phyloP scores from a whole-genome alignment of 352 stramenopile genomes.

The Pythium plurisporium region DNA sequence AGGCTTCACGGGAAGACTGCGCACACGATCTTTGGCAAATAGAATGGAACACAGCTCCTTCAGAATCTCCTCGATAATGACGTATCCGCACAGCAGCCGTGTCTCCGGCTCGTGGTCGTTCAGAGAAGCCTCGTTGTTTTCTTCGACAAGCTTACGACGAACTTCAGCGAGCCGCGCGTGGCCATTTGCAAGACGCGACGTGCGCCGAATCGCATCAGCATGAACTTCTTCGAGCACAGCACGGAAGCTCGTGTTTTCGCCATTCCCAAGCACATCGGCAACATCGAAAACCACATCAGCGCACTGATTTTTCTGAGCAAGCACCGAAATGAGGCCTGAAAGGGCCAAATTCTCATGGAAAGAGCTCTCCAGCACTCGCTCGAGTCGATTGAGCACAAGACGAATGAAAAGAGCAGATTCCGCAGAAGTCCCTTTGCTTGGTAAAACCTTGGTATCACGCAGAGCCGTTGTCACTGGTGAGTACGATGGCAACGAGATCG shows the following conservation, averaged over 20 bases:
- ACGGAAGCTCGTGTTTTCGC: constrained; percentile 44
- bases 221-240: constrained; percentile 83
- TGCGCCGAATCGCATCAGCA: constrained; percentile 51
- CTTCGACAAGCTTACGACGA: constrained; percentile 52
- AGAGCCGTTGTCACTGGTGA: constrained; percentile 35
- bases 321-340: constrained; percentile 66
- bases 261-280: constrained; percentile 30
- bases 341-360: constrained; percentile 81
- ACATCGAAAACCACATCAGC: constrained; percentile 51
- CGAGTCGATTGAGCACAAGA: constrained; percentile 71
- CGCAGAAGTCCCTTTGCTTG: background rate
- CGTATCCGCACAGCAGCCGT: constrained; percentile 62
- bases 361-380: constrained; percentile 75
- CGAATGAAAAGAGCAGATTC: constrained; percentile 42
- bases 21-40: constrained; percentile 69
- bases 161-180: constrained; percentile 31
- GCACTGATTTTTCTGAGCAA: constrained; percentile 62
- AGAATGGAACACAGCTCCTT: constrained; percentile 83
- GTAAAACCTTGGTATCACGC: background rate
- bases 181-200: constrained; percentile 57
- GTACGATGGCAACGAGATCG: constrained; percentile 62
- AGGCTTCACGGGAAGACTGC: constrained; percentile 68
- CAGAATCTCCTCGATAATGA: constrained; percentile 80
- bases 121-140: constrained; percentile 58
- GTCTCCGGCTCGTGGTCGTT: constrained; percentile 66